Evolutionary conservation across 768 basidiomycete species (phyloP).

Genomic region (Leccinum incarnatum): DNA sequence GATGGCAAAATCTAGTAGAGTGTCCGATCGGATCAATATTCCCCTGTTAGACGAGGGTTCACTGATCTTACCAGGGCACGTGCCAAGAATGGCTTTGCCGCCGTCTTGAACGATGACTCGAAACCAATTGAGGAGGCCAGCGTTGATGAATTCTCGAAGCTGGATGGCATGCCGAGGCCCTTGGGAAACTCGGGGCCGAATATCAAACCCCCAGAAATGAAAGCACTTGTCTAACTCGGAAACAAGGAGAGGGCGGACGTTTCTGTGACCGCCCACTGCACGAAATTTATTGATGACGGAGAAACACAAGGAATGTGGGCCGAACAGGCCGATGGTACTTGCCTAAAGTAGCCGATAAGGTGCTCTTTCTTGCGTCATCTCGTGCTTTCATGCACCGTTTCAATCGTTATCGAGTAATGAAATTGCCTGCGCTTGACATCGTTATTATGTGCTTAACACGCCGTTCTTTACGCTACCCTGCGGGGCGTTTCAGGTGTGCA

Average conservation of each 20-base stretch:
- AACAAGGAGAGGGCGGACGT: slow-evolving; percentile 6
- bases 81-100: slow-evolving; percentile 68
- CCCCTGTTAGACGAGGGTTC: not conserved
- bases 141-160: slow-evolving; percentile 48
- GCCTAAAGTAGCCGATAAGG: not conserved
- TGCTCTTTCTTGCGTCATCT: not conserved
- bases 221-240: slow-evolving; percentile 55
- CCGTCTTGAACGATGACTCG: slow-evolving; percentile 60
- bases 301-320: not conserved
- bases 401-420: not conserved
- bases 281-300: slow-evolving; percentile 8
- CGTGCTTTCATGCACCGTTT: not conserved
- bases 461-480: not conserved
- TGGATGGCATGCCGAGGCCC: too few relatives aligned
- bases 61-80: slow-evolving; percentile 1
- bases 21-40: slow-evolving; percentile 32
- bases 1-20: slow-evolving; percentile 52
- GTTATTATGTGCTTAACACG: slow-evolving; percentile 1
- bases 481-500: not conserved
- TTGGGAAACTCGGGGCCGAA: slow-evolving; percentile 41
- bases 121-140: slow-evolving; percentile 53
- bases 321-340: not conserved
- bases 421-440: slow-evolving; percentile 1
- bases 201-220: slow-evolving; percentile 60
- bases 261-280: not conserved